Percentiles rank a stretch among this genome's conserved stretches.
phyloP scores from a whole-genome alignment of 1,139 yeast genomes.

The Blastobotrys apis region DNA sequence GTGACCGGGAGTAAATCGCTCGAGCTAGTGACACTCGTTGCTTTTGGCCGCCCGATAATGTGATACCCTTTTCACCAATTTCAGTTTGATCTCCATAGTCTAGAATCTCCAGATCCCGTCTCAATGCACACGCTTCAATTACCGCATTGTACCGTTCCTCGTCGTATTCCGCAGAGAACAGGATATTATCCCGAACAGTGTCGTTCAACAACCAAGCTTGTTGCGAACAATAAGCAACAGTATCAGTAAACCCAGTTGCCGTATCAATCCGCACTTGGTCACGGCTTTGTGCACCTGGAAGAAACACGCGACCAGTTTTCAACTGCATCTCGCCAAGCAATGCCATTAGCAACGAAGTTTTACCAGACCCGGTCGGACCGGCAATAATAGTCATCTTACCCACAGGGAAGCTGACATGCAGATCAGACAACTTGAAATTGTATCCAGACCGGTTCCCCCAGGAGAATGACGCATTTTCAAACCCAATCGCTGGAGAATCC shows the following conservation, averaged over 20 bases:
- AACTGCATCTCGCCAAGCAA: slow-evolving; percentile 91
- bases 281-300: slow-evolving; percentile 71
- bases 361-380: slow-evolving; percentile 95
- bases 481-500: slow-evolving; percentile 68
- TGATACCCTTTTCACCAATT: slow-evolving; percentile 94
- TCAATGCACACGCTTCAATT: slow-evolving; percentile 62
- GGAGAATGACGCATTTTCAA: slow-evolving; percentile 75
- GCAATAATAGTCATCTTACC: slow-evolving; percentile 80
- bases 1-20: slow-evolving; percentile 82
- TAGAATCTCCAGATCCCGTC: slow-evolving; percentile 73
- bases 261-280: slow-evolving; percentile 66
- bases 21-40: slow-evolving; percentile 94
- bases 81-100: slow-evolving; percentile 69
- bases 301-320: slow-evolving; percentile 61
- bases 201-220: slow-evolving; percentile 94
- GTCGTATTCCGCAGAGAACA: slow-evolving; percentile 70
- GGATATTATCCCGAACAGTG: slow-evolving; percentile 75
- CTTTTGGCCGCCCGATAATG: slow-evolving; percentile 95
- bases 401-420: slow-evolving; percentile 60
- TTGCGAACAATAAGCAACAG: slow-evolving; percentile 94
- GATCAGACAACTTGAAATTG: slow-evolving; percentile 73
- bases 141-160: slow-evolving; percentile 74
- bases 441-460: slow-evolving; percentile 49
- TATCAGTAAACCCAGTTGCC: slow-evolving; percentile 74
- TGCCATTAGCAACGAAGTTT: slow-evolving; percentile 84